Evolutionary conservation across 2,329 filamentous ascomycete species (phyloP).

Genomic region (Pleochaeta shiraiana): DNA sequence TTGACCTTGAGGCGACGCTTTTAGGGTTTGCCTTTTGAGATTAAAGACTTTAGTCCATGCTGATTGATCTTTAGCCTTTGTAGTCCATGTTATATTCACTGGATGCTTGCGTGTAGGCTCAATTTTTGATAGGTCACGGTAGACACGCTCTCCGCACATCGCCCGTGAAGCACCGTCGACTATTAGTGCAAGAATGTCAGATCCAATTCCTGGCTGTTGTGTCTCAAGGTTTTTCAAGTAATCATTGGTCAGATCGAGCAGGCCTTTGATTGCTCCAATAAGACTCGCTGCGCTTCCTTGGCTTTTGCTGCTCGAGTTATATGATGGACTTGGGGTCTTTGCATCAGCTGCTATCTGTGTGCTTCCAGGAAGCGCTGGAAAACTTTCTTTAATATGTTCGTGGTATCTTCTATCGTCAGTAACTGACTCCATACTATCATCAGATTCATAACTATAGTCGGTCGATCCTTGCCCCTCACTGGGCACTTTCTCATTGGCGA

Average conservation of each 20-base stretch:
- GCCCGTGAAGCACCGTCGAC: neutral
- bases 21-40: neutral
- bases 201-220: neutral
- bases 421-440: neutral
- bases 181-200: slow-evolving; percentile 1
- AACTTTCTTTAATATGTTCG: neutral
- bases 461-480: neutral
- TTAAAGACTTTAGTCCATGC: neutral
- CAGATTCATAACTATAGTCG: neutral
- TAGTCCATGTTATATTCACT: neutral
- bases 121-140: neutral
- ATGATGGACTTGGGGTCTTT: neutral
- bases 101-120: neutral
- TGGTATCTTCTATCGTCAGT: neutral
- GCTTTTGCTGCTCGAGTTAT: neutral
- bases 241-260: neutral
- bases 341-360: neutral
- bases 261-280: neutral
- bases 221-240: neutral
- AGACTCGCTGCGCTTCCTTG: neutral
- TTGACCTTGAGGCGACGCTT: neutral
- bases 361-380: neutral
- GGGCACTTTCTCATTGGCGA: neutral
- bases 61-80: slow-evolving; percentile 1
- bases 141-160: neutral